These are phyloP conservation scores for Erythrophleum ivorense DNA, from an alignment of 331 rosid species.

Conservation along the genomic window DNA sequence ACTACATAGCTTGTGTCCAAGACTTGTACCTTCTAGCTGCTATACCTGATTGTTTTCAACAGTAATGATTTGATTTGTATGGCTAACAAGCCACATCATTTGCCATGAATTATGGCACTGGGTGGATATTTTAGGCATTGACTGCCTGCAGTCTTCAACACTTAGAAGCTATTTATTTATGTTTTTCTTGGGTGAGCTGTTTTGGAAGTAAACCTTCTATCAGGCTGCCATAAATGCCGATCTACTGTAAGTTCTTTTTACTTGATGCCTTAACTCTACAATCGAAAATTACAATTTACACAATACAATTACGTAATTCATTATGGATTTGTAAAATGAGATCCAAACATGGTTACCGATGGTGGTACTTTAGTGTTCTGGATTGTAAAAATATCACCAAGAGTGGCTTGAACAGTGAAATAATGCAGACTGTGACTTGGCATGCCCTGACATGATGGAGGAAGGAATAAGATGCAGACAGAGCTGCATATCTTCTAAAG, in stretches of 20 bases:
- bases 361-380: background rate
- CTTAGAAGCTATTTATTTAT: conserved; percentile 5
- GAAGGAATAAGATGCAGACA: background rate
- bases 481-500: background rate
- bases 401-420: background rate
- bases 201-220: background rate
- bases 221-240: conserved; percentile 14
- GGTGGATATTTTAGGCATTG: conserved; percentile 15
- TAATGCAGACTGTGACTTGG: background rate
- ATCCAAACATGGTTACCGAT: background rate
- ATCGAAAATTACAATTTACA: background rate
- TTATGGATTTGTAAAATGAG: background rate
- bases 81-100: conserved; percentile 30
- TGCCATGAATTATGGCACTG: conserved; percentile 15
- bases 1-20: conserved; percentile 23
- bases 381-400: background rate
- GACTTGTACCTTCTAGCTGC: conserved; percentile 35
- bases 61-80: conserved; percentile 17
- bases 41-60: background rate
- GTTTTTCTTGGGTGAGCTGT: background rate
- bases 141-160: background rate
- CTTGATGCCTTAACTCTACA: conserved; percentile 30
- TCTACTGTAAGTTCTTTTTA: background rate
- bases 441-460: background rate
- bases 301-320: conserved; percentile 14